Evolutionary conservation across 345 rosid species (phyloP), one percentile per base, ranked within the genome.

Genomic region (Tarenaya hassleriana): DNA sequence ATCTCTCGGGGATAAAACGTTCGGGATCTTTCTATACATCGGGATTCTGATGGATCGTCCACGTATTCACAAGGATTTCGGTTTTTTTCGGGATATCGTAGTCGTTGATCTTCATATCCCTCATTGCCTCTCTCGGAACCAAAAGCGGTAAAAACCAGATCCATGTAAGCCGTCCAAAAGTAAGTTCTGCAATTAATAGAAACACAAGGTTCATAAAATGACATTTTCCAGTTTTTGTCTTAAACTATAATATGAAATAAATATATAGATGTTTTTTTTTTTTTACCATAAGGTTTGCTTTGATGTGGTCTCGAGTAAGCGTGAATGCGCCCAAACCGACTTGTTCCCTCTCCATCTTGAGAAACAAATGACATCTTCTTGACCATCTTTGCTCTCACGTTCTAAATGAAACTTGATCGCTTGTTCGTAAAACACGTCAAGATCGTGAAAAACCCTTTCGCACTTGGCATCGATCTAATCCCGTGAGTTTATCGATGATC

Each of bases 311-410:
- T 59, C 74, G 55, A 3, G 73, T 66, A 51, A 70, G 41, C 48
- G 27, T 55, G 27, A 49, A 29, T 37, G 5, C 53, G 13, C 59
- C 58, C 11, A 43, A 34, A 37, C 59, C 54, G 11, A 6, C n/a
- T 47, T 63, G 47, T 13, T 57, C 73, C 37, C 47, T 60, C 34
- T 65, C 70, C 29, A 73, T 55, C 27, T 47, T 43, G 14, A 75
- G 68, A 49, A 77, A 63, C 52, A 75, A 73, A n/a, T 62, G 41
- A 80, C 48, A 62, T 75, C 80, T 39, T 71, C 65, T 0, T 61
- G 63, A 0, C 11, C 18, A 16, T 40, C 9, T 14, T 13, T 31
- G 38, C 58, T 69, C 10, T 55, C 52, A 35, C 47, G 45, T 2
- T 72, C 73, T 14, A 70, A 32, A 16, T 80, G 84, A 16, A 52